Base-by-base conservation (phyloP, 176 grass and related monocot species). In the Avena sativa region DNA sequence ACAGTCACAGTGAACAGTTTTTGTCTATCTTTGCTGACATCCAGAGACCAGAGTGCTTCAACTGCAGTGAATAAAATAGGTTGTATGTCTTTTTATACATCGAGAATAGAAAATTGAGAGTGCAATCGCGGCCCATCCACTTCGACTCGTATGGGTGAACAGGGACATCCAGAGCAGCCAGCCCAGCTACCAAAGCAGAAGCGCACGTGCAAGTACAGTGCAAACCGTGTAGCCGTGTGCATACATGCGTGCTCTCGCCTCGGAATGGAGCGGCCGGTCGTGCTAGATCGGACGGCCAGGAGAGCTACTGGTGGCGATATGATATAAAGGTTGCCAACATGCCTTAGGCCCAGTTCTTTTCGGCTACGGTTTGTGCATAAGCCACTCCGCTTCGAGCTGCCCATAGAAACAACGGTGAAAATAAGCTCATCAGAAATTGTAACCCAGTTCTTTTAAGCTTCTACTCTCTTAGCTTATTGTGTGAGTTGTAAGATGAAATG, bases 191-290 rank as follows among this genome's bases (percentile, higher is more conserved):
- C 83, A 11, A 61, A n/a, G 30, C 88, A 46, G 20, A 70, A 16
- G n/a, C 84, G 19, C 72, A 86, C 88, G 88, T 90, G 84, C 78
- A 11, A 17, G 23, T 10, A 26, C 23, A 53, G 64, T 30, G 13
- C 28, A 67, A 67, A 56, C 63, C 79, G 48, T 14, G 25, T 47
- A n/a, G n/a, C 44, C n/a, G 72, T 48, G 71, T 9, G 47, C 46
- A 12, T 19, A 17, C 52, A 65, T 46, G 58, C 8, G 2, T 40
- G 65, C 74, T 32, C 50, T 65, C 9, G 21, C 49, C 61, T 16
- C 19, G 71, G 36, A 3, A 47, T 4, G 79, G 61, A 51, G 17
- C 23, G 60, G 78, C 57, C 71, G 12, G 69, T 69, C 81, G 44
- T 1, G 67, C 2, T 3, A 48, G 14, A 84, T 87, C 85, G n/a